phyloP scores from a whole-genome alignment of 805 yeast genomes.

The Wickerhamiella kazuoi region DNA sequence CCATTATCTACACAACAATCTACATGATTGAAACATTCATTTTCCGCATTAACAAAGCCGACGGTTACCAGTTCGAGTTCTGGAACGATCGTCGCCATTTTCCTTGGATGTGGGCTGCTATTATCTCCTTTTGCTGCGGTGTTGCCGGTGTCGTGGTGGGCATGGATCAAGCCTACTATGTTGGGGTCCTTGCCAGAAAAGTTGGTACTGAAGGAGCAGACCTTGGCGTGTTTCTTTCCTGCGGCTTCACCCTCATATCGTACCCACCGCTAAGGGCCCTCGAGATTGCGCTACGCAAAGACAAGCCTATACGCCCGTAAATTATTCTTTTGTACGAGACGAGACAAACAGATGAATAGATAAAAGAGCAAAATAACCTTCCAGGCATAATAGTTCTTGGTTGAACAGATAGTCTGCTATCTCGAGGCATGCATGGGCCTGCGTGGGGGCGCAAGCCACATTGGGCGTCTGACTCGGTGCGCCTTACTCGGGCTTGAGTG shows the following conservation, averaged over 20 bases:
- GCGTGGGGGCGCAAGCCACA: too few species aligned
- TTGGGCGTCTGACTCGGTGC: neutral
- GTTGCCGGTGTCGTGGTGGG: conserved; percentile 72
- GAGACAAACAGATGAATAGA: too few species aligned
- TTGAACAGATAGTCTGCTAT: too few species aligned
- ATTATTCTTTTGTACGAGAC: too few species aligned
- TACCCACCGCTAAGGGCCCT: conserved; percentile 50
- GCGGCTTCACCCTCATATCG: conserved; percentile 47
- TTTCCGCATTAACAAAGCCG: conserved; percentile 38
- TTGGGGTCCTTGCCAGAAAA: conserved; percentile 51
- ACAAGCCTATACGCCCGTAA: conserved; percentile 8
- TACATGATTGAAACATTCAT: conserved; percentile 54
- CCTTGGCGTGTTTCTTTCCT: conserved; percentile 61
- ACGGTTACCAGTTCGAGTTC: conserved; percentile 49
- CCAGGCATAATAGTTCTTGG: too few species aligned
- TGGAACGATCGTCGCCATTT: conserved; percentile 50
- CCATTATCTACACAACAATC: conserved; percentile 58
- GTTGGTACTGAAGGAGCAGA: conserved; percentile 63
- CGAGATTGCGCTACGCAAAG: conserved; percentile 36
- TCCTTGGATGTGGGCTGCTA: conserved; percentile 58
- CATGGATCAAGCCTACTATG: conserved; percentile 74
- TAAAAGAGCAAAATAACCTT: too few species aligned
- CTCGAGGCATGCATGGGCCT: too few species aligned
- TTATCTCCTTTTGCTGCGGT: conserved; percentile 47
- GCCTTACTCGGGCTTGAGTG: neutral